Conservation (phyloP, 1,284 basidiomycete species). For the Ceratobasidium papillatum region DNA sequence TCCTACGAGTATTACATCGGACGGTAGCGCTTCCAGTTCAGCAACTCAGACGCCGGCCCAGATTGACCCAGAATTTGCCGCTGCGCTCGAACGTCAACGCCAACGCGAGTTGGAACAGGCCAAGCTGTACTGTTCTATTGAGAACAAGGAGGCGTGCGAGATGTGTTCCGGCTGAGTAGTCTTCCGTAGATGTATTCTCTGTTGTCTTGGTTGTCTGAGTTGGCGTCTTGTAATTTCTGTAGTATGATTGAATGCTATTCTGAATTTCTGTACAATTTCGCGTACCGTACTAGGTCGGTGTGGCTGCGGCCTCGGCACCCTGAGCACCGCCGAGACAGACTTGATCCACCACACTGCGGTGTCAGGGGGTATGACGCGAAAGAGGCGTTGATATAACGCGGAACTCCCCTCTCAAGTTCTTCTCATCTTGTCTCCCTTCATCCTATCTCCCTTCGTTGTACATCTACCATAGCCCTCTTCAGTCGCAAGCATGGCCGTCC, state of each 20-base stretch:
- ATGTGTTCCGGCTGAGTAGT: constrained; percentile 70
- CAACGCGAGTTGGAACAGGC: constrained; percentile 84
- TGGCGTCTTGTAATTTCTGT: constrained; percentile 12
- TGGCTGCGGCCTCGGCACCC: neutral
- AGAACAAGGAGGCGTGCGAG: constrained; percentile 88
- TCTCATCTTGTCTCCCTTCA: neutral
- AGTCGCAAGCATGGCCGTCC: neutral
- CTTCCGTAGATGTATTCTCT: neutral
- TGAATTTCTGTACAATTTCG: neutral
- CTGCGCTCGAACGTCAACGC: constrained; percentile 75
- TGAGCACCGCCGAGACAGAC: neutral
- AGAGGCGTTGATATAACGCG: too few species aligned
- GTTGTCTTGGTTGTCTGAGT: neutral
- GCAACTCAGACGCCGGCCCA: constrained; percentile 63
- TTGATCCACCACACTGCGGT: neutral
- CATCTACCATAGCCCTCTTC: neutral
- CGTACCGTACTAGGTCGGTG: neutral
- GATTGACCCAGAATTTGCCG: constrained; percentile 81
- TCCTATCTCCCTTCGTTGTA: neutral
- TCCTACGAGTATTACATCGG: constrained; percentile 32
- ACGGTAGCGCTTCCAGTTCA: constrained; percentile 19
- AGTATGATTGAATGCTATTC: constrained; percentile 22
- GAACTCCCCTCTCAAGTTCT: neutral
- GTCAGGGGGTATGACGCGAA: neutral
- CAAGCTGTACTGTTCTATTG: constrained; percentile 81